Evolutionary conservation across 2,329 filamentous ascomycete genomes (phyloP), one percentile per base, ranked within the genome.

Genomic region (Hypoxylon sp.): DNA sequence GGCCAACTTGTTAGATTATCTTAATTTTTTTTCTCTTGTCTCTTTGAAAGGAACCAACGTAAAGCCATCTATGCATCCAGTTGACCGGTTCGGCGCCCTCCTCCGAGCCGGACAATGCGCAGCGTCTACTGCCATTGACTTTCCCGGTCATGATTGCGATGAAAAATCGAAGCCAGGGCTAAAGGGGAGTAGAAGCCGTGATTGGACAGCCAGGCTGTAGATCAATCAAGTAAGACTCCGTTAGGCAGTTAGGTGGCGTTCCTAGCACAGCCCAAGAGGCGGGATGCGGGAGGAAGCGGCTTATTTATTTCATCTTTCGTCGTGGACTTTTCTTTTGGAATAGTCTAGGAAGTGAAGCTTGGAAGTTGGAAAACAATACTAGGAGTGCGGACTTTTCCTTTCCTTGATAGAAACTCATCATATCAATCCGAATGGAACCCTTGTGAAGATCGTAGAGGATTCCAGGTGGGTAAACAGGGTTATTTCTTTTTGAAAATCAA

Each of bases 151-250:
- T 64, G 62, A 64, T 62, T 52, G 57, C 55, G 59, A 66, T 60
- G 54, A 58, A 52, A 61, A 59, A 59, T 59, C 46, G 51, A 55
- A 47, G 58, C 62, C n/a, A 61, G 59, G 59, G 55, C 51, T 55
- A 42, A 49, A 42, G 40, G 45, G 37, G 43, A 57, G 50, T 55
- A 44, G 51, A 32, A 51, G n/a, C 40, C 57, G 59, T 66, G 64
- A 66, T 67, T 66, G 65, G 65, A 59, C 47, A 59, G 55, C 41
- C 51, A 43, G 46, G 41, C 53, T 51, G 55, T 59, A 54, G 61
- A 61, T 65, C 60, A 59, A 62, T 64, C 56, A 62, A 65, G 59
- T 63, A 55, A 62, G 57, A 65, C 61, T 63, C 59, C 60, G 57
- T 64, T 63, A 63, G 59, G 59, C 51, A 61, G 44, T 51, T 51